Percentiles rank a stretch among this genome's conserved stretches.
Conservation (phyloP, 2,329 filamentous ascomycete species). For the Fusarium nelsonii region DNA sequence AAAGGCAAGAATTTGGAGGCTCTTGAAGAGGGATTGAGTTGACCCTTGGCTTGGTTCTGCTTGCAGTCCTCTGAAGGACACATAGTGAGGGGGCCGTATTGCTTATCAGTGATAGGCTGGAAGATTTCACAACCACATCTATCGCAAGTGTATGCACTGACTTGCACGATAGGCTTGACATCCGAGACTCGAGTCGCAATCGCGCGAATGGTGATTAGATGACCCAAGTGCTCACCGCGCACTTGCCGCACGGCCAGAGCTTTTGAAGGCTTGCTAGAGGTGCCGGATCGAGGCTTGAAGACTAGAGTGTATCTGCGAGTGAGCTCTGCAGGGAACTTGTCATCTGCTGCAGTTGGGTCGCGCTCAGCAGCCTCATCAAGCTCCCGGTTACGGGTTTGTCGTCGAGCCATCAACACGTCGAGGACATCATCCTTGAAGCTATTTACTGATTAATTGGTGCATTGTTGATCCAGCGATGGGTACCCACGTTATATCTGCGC, state of each 20-base stretch:
- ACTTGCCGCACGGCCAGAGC: conserved; percentile 92
- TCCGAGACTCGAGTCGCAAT: conserved; percentile 97
- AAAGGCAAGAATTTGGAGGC: conserved; percentile 98
- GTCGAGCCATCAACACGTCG: conserved; percentile 94
- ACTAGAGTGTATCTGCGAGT: conserved; percentile 95
- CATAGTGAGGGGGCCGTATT: conserved; percentile 86
- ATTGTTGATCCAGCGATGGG: too few species aligned
- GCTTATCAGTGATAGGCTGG: conserved; percentile 91
- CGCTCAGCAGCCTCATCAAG: conserved; percentile 75
- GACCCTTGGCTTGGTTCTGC: conserved; percentile 90
- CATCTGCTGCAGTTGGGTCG: conserved; percentile 74
- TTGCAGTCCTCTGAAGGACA: conserved; percentile 93
- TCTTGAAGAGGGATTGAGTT: conserved; percentile 93
- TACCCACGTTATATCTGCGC: conserved; percentile 78
- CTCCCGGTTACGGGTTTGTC: conserved; percentile 85
- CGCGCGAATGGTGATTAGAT: conserved; percentile 92
- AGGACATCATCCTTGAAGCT: conserved; percentile 98
- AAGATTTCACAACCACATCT: conserved; percentile 97
- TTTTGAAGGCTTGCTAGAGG: conserved; percentile 71
- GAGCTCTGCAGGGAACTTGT: conserved; percentile 90
- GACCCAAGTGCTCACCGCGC: conserved; percentile 90
- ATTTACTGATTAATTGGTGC: conserved; percentile 20
- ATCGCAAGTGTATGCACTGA: conserved; percentile 98
- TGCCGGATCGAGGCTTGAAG: conserved; percentile 90
- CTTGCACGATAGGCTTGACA: conserved; percentile 96